Conservation (phyloP, 2,329 filamentous ascomycete genomes). For the Fusarium beomiforme region DNA sequence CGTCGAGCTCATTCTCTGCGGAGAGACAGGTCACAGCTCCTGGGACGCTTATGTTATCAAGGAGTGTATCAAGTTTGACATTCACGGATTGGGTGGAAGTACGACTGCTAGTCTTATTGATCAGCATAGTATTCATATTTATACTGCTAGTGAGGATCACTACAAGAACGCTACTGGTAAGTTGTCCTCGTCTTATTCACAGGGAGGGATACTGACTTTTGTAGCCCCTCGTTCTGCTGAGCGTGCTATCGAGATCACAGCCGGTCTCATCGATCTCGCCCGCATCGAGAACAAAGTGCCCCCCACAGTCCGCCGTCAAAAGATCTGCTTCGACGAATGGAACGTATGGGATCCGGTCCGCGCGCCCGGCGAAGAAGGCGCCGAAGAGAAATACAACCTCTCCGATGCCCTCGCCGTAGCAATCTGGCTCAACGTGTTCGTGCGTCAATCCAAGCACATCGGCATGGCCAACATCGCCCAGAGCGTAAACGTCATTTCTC, state of each 20-base stretch:
- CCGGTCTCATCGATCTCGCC: constrained; percentile 76
- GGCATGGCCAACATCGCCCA: constrained; percentile 85
- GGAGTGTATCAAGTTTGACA: constrained; percentile 64
- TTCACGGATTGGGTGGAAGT: constrained; percentile 48
- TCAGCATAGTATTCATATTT: constrained; percentile 85
- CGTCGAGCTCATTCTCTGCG: constrained; percentile 77
- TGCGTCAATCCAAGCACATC: constrained; percentile 75
- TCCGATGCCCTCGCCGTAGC: constrained; percentile 80
- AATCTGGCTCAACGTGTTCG: constrained; percentile 80
- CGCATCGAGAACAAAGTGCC: constrained; percentile 74
- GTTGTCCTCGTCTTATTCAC: accelerated
- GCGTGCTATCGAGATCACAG: constrained; percentile 76
- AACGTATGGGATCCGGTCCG: constrained; percentile 82
- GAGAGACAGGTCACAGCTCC: constrained; percentile 72
- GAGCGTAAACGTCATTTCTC: constrained; percentile 80
- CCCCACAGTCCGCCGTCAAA: constrained; percentile 67
- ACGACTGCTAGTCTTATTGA: constrained; percentile 64
- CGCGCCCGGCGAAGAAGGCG: constrained; percentile 76
- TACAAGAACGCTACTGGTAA: constrained; percentile 59
- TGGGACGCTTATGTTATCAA: constrained; percentile 82
- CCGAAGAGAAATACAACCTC: constrained; percentile 78
- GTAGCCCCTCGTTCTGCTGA: constrained; percentile 74
- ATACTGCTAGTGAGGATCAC: constrained; percentile 69
- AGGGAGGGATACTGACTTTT: neutral
- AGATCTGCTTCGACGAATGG: constrained; percentile 87